phyloP scores from a whole-genome alignment of 257 asterid species.

The Nicotiana otophora region DNA sequence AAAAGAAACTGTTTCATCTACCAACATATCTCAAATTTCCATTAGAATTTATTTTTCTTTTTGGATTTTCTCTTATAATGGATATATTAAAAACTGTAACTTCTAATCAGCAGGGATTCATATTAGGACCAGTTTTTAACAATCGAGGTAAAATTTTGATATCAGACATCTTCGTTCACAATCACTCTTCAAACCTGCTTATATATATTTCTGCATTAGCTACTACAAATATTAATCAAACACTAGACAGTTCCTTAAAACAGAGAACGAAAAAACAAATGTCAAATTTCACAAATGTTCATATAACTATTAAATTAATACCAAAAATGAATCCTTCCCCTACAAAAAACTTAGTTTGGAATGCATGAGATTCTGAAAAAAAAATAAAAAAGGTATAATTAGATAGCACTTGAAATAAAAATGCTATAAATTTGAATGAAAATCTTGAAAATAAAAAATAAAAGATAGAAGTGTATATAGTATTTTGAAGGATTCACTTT shows the following conservation, averaged over 20 bases:
- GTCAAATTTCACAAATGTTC: too few relatives aligned
- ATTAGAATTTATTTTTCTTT: neutral
- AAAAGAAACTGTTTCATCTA: neutral
- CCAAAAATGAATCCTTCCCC: too few relatives aligned
- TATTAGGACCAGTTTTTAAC: neutral
- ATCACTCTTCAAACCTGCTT: neutral
- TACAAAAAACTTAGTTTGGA: too few relatives aligned
- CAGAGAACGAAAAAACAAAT: neutral
- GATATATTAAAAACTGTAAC: neutral
- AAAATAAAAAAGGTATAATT: too few relatives aligned
- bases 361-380: too few relatives aligned
- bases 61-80: neutral
- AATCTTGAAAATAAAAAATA: too few relatives aligned
- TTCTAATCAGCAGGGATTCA: neutral
- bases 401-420: too few relatives aligned
- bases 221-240: neutral
- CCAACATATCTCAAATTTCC: neutral
- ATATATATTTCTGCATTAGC: neutral
- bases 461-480: too few relatives aligned
- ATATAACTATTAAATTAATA: too few relatives aligned
- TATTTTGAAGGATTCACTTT: too few relatives aligned
- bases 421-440: too few relatives aligned
- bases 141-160: neutral
- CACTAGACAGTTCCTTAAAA: neutral
- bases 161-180: neutral